A percentile compares a stretch with the other conserved stretches of the same genome.
Evolutionary conservation across 495 filamentous ascomycete genomes (phyloP).

Genomic region (Lichenothelia convexa): DNA sequence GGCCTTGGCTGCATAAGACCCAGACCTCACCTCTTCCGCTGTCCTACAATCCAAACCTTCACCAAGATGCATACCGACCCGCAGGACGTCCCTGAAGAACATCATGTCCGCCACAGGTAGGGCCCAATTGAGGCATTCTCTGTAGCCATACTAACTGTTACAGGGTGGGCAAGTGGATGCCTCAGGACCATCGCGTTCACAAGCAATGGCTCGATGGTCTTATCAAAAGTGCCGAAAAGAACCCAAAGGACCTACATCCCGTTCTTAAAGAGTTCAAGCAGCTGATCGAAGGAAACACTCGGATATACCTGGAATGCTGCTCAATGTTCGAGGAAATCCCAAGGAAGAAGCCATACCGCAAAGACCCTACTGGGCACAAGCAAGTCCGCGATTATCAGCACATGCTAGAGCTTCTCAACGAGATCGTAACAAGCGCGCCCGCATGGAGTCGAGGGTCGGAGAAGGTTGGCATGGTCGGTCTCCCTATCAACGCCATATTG

Average conservation of each 20-base stretch:
- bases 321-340: conserved; percentile 26
- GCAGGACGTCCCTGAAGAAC: conserved; percentile 26
- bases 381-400: conserved; percentile 46
- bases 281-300: conserved; percentile 26
- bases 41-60: no score
- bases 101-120: conserved; percentile 20
- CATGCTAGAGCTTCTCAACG: conserved; percentile 46
- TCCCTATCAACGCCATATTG: conserved; percentile 50
- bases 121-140: no score
- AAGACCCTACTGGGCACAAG: conserved; percentile 37
- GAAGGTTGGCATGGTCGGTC: conserved; percentile 45
- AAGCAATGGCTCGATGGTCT: conserved; percentile 28
- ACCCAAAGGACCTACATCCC: conserved; percentile 26
- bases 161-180: conserved; percentile 34
- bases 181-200: conserved; percentile 32
- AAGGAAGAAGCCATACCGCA: conserved; percentile 32
- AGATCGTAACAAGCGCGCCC: conserved; percentile 42
- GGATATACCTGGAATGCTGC: conserved; percentile 14
- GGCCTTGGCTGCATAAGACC: no score
- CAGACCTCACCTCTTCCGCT: no score
- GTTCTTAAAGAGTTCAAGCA: conserved; percentile 26
- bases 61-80: no score
- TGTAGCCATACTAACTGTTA: neutral
- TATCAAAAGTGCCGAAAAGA: conserved; percentile 27
- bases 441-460: conserved; percentile 35